phyloP scores from a whole-genome alignment of 2,329 filamentous ascomycete species.

The Atkinsonella hypoxylon region DNA sequence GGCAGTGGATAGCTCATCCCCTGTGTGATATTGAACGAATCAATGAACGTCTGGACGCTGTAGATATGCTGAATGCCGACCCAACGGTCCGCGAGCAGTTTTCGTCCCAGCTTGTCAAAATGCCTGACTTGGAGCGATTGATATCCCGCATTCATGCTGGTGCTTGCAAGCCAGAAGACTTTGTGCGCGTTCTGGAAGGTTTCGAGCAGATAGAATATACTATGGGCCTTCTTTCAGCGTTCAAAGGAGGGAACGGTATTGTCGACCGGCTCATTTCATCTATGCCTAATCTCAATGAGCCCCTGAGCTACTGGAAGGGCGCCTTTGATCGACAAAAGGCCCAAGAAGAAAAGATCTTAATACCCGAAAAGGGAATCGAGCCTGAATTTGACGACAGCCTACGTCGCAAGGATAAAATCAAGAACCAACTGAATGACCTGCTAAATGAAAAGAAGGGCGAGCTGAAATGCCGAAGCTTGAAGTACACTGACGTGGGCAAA shows the following conservation, averaged over 20 bases:
- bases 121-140: slow-evolving; percentile 87
- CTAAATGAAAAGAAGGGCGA: slow-evolving; percentile 60
- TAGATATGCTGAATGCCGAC: slow-evolving; percentile 84
- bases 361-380: slow-evolving; percentile 79
- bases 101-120: slow-evolving; percentile 73
- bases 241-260: slow-evolving; percentile 67
- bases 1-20: slow-evolving; percentile 95
- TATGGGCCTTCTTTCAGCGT: slow-evolving; percentile 63
- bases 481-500: slow-evolving; percentile 80
- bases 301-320: slow-evolving; percentile 75
- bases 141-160: slow-evolving; percentile 92
- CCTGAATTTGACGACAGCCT: slow-evolving; percentile 84
- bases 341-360: slow-evolving; percentile 65
- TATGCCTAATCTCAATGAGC: slow-evolving; percentile 73
- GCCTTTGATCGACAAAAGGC: slow-evolving; percentile 80
- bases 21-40: slow-evolving; percentile 78
- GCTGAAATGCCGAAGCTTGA: slow-evolving; percentile 60
- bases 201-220: slow-evolving; percentile 98
- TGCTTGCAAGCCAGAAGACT: slow-evolving; percentile 82
- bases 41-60: slow-evolving; percentile 86
- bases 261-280: slow-evolving; percentile 70
- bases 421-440: slow-evolving; percentile 58
- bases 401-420: slow-evolving; percentile 62
- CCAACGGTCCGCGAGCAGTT: slow-evolving; percentile 73
- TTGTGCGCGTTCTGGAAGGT: slow-evolving; percentile 83